Evolutionary conservation across 495 filamentous ascomycete genomes (phyloP), one percentile per base, ranked within the genome.

Genomic region (Emericellopsis terricola): DNA sequence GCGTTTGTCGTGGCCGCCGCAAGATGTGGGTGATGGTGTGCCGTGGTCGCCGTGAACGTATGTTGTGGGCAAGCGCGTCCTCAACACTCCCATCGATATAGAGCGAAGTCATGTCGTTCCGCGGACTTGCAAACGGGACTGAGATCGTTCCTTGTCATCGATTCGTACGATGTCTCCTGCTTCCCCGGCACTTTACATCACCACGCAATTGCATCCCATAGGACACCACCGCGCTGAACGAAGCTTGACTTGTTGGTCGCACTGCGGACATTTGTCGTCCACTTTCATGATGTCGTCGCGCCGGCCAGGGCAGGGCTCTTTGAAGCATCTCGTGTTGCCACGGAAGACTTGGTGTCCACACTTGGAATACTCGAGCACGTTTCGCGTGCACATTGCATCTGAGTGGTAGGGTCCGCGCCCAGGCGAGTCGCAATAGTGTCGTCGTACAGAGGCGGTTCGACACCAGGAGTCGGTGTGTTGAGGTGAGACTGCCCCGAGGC

Each of bases 141-240:
- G n/a, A n/a, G n/a, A n/a, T n/a, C n/a, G n/a, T n/a, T n/a, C n/a
- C n/a, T n/a, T n/a, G n/a, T n/a, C n/a, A n/a, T n/a, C n/a, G n/a
- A n/a, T n/a, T n/a, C n/a, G n/a, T n/a, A n/a, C n/a, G n/a, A n/a
- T n/a, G n/a, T n/a, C n/a, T n/a, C n/a, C n/a, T n/a, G n/a, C n/a
- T n/a, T 26, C 13, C n/a, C 19, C 14, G 17, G 2, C 15, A 8
- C 21, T 16, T 16, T 35, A 35, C 33, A 35, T 35, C 20, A 35
- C 20, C 20, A 35, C 33, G 33, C 33, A 35, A n/a, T 24, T 34
- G 19, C 19, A 34, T n/a, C 33, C 33, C 11, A 24, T 27, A 10
- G 33, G 33, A 19, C 33, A 35, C 33, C 33, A 35, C 18, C 33
- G 11, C 13, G 33, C 33, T 15, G 33, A 35, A 3, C 27, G 33